Evolutionary conservation across 2,329 filamentous ascomycete species (phyloP).

Genomic region (Colletotrichum neosansevieriae): DNA sequence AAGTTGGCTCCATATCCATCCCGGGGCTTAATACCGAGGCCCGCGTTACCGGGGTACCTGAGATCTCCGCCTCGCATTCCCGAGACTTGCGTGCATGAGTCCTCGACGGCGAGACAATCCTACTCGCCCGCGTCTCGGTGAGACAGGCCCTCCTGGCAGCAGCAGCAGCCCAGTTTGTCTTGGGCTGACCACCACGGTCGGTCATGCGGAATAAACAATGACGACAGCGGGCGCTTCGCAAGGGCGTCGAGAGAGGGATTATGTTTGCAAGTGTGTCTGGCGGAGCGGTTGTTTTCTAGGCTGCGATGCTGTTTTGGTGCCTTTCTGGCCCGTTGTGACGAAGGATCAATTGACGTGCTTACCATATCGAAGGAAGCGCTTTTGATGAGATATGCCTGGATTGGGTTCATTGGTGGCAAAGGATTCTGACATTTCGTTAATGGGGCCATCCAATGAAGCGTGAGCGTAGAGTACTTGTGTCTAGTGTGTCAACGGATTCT

Average conservation of each 20-base stretch:
- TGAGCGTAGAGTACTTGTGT: too few species aligned
- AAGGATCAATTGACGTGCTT: too few species aligned
- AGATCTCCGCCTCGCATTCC: slow-evolving; percentile 35
- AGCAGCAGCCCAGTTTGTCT: slow-evolving; percentile 22
- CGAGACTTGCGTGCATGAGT: slow-evolving; percentile 34
- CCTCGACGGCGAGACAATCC: slow-evolving; percentile 21
- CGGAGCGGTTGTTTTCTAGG: background rate
- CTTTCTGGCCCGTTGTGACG: background rate
- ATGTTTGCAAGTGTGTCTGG: background rate
- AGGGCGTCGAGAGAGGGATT: background rate
- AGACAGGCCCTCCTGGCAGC: slow-evolving; percentile 1
- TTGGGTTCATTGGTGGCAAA: too few species aligned
- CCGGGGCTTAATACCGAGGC: slow-evolving; percentile 31
- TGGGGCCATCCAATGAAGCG: too few species aligned
- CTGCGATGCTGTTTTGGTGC: background rate
- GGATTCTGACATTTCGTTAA: too few species aligned
- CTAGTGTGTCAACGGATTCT: too few species aligned
- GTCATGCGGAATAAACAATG: slow-evolving; percentile 35
- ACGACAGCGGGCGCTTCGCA: slow-evolving; percentile 13
- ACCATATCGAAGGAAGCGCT: too few species aligned
- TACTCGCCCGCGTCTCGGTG: slow-evolving; percentile 27
- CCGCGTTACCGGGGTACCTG: slow-evolving; percentile 32
- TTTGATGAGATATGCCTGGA: too few species aligned
- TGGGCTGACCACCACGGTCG: slow-evolving; percentile 23
- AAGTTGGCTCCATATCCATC: background rate